Evolutionary conservation across 164 flowering plant species (phyloP).

Genomic region (Pachysandra terminalis): DNA sequence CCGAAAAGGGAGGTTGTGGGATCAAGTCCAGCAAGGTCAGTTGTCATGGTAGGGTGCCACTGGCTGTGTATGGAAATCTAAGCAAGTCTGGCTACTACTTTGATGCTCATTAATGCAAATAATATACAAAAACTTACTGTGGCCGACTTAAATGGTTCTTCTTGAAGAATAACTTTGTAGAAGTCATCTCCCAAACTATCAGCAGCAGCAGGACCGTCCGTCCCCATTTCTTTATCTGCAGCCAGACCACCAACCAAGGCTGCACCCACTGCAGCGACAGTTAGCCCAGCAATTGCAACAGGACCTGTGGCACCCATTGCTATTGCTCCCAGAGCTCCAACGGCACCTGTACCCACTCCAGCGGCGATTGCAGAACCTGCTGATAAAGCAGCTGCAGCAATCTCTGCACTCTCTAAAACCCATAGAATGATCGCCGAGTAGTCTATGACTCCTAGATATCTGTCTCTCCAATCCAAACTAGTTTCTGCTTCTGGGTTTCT

Average conservation of each 20-base stretch:
- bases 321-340: constrained; percentile 77
- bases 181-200: constrained; percentile 70
- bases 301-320: constrained; percentile 91
- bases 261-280: constrained; percentile 85
- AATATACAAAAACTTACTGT: constrained; percentile 38
- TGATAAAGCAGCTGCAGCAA: constrained; percentile 78
- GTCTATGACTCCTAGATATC: too few relatives aligned
- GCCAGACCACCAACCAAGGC: constrained; percentile 84
- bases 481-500: too few relatives aligned
- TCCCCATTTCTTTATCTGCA: constrained; percentile 61
- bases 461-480: too few relatives aligned
- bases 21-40: too few relatives aligned
- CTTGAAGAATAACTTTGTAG: constrained; percentile 71
- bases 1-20: too few relatives aligned
- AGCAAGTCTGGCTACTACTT: too few relatives aligned
- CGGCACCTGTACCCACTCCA: constrained; percentile 86
- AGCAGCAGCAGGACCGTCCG: constrained; percentile 83
- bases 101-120: too few relatives aligned
- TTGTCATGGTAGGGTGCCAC: too few relatives aligned
- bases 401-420: too few relatives aligned
- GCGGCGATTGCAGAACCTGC: constrained; percentile 75
- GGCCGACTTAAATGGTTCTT: constrained; percentile 94
- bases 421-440: too few relatives aligned
- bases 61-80: too few relatives aligned
- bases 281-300: constrained; percentile 65